Percentiles rank a stretch among this genome's conserved stretches.
phyloP scores from a whole-genome alignment of 768 basidiomycete species.

The Mycena galericulata region DNA sequence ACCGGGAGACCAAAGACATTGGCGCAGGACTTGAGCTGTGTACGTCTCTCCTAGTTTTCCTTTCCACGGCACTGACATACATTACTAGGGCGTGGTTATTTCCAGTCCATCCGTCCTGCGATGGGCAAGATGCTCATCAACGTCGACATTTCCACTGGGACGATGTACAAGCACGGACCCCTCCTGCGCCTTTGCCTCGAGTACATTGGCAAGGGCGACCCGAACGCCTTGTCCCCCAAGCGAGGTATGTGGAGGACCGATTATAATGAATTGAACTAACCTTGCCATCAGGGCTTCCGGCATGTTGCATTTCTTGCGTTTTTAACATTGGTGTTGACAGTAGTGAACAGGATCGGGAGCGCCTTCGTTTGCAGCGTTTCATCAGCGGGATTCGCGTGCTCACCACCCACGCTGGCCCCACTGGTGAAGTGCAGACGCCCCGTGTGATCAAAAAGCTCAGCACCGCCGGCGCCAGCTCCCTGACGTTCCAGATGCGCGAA shows the following conservation, averaged over 20 bases:
- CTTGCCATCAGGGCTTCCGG: too few relatives aligned
- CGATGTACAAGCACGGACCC: slow-evolving; percentile 72
- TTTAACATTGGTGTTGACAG: too few relatives aligned
- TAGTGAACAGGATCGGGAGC: slow-evolving; percentile 65
- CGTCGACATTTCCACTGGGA: slow-evolving; percentile 73
- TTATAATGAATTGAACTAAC: too few relatives aligned
- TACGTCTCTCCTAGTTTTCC: neutral
- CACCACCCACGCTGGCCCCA: slow-evolving; percentile 32
- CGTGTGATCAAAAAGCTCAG: slow-evolving; percentile 64
- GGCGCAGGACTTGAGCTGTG: slow-evolving; percentile 65
- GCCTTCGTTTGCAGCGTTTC: slow-evolving; percentile 61
- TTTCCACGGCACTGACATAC: neutral
- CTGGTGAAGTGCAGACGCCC: slow-evolving; percentile 42
- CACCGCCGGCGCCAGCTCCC: slow-evolving; percentile 50
- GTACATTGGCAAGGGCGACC: slow-evolving; percentile 49
- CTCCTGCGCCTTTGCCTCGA: slow-evolving; percentile 62
- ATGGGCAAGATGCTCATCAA: slow-evolving; percentile 66
- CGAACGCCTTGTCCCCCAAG: slow-evolving; percentile 53
- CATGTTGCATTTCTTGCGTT: too few relatives aligned
- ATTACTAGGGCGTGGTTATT: slow-evolving; percentile 75
- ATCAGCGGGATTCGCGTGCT: slow-evolving; percentile 55
- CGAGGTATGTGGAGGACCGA: too few relatives aligned
- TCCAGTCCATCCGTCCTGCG: slow-evolving; percentile 71
- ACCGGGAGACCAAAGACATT: slow-evolving; percentile 58
- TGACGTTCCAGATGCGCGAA: slow-evolving; percentile 60